A percentile compares a stretch with the other conserved stretches of the same genome.
phyloP scores from a whole-genome alignment of 2,329 filamentous ascomycete genomes.

The Fusarium chaquense region DNA sequence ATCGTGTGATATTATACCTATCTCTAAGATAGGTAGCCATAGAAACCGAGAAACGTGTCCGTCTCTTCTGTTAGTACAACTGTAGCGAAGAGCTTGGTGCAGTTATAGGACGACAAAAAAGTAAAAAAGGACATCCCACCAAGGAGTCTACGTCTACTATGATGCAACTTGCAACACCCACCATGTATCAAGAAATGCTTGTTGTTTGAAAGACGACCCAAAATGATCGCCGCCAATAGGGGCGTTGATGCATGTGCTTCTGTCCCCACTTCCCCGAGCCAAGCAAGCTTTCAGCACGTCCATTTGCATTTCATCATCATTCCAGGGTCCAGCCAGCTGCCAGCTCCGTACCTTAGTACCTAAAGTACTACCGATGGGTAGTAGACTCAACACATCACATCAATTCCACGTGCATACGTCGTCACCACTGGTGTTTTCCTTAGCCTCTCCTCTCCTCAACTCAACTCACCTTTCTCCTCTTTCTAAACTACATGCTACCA shows the following conservation, averaged over 20 bases:
- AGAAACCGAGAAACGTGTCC: neutral
- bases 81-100: neutral
- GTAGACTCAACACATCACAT: constrained; percentile 2
- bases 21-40: neutral
- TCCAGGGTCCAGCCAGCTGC: constrained; percentile 30
- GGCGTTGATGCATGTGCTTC: constrained; percentile 16
- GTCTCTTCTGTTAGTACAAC: neutral
- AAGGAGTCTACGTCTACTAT: neutral
- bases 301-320: constrained; percentile 38
- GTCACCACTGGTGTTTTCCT: constrained; percentile 33
- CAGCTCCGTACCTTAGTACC: neutral
- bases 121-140: neutral
- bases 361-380: neutral
- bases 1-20: constrained; percentile 1
- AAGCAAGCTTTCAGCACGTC: constrained; percentile 39
- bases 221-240: neutral
- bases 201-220: neutral
- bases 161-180: neutral
- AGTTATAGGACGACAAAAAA: neutral
- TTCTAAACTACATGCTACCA: constrained; percentile 2
- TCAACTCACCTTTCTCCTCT: neutral
- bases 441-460: neutral
- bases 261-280: constrained; percentile 34
- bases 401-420: constrained; percentile 40
- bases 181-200: neutral